Evolutionary conservation across 768 basidiomycete genomes (phyloP).

Genomic region (Trametes meyenii): DNA sequence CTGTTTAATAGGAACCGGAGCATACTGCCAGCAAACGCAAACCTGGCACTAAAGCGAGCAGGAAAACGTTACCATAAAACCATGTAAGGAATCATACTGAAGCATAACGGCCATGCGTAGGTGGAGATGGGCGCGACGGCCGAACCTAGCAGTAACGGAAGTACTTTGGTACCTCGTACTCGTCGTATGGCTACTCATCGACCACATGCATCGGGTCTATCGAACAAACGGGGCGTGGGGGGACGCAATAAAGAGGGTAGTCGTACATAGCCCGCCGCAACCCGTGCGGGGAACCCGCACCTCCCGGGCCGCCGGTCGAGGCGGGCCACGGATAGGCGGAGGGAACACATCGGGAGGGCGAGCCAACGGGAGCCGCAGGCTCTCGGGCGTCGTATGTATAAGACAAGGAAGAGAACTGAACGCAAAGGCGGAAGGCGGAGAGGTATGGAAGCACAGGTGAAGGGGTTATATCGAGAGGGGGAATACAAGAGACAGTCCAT

Average conservation of each 20-base stretch:
- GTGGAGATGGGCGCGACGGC: no score
- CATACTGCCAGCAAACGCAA: background rate
- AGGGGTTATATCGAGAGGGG: background rate
- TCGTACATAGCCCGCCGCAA: constrained; percentile 20
- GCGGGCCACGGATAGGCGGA: background rate
- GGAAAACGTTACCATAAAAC: no score
- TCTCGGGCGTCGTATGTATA: constrained; percentile 17
- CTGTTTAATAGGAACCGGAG: no score
- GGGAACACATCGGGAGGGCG: background rate
- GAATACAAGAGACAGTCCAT: constrained; percentile 20
- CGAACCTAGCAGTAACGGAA: no score
- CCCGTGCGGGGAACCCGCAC: constrained; percentile 6
- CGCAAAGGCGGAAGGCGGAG: constrained; percentile 8
- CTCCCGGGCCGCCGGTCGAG: background rate
- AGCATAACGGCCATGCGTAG: no score
- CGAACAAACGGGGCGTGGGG: constrained; percentile 8
- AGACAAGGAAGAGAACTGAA: constrained; percentile 12
- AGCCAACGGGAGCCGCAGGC: constrained; percentile 20
- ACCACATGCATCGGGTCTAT: constrained; percentile 10
- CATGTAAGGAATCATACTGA: no score
- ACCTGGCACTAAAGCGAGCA: no score
- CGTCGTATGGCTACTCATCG: constrained; percentile 15
- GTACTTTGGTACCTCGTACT: no score
- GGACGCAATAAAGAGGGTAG: constrained; percentile 21
- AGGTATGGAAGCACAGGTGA: constrained; percentile 10